Percentiles rank a stretch among this genome's conserved stretches.
Conservation (phyloP, 106 monocot genomes). For the Gastrodia elata region DNA sequence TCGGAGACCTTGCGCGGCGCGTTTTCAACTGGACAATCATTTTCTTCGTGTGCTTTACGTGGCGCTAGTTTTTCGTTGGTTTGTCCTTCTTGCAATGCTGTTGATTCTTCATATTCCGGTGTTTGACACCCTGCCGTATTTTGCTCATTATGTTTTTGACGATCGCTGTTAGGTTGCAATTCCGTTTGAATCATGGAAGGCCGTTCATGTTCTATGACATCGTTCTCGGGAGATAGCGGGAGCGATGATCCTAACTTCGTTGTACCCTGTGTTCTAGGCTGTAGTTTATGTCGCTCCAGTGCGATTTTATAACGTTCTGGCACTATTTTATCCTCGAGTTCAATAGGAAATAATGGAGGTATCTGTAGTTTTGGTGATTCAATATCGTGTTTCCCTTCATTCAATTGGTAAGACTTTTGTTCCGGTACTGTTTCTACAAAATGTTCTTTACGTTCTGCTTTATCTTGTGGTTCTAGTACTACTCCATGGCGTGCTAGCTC, state of each 20-base stretch:
- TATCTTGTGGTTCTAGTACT: neutral
- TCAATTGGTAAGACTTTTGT: neutral
- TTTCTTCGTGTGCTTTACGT: neutral
- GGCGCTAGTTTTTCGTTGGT: neutral
- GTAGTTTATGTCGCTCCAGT: neutral
- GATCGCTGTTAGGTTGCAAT: neutral
- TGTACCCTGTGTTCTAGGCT: neutral
- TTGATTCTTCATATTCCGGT: neutral
- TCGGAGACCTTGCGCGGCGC: neutral
- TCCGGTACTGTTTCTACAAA: neutral
- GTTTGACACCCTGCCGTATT: neutral
- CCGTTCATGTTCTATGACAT: neutral
- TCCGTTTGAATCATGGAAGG: neutral
- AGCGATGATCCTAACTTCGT: neutral
- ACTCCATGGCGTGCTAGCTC: neutral
- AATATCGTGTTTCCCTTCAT: neutral
- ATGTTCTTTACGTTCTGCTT: neutral
- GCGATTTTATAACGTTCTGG: neutral
- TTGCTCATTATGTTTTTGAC: neutral
- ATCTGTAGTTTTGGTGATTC: constrained; percentile 1
- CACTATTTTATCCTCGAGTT: neutral
- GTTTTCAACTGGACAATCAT: neutral
- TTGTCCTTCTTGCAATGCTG: neutral
- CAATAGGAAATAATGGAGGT: neutral
- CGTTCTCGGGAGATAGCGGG: neutral